phyloP scores from a whole-genome alignment of 805 yeast genomes.

The Geotrichum ghanense region DNA sequence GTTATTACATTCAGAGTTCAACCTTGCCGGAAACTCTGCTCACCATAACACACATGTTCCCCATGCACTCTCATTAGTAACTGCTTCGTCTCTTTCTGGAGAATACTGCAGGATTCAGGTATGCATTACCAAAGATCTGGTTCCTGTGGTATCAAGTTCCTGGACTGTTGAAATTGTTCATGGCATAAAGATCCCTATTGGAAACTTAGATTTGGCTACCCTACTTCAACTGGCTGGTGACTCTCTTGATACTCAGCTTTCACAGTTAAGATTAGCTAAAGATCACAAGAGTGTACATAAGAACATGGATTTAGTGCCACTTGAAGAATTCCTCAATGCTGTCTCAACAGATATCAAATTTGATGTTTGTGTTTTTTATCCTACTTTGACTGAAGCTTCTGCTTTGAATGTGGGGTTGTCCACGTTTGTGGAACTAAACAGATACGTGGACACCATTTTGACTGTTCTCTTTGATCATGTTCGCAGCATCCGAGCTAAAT shows the following conservation, averaged over 20 bases:
- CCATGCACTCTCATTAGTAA: constrained; percentile 57
- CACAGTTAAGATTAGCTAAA: constrained; percentile 18
- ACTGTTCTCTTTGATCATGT: constrained; percentile 69
- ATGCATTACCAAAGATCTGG: constrained; percentile 68
- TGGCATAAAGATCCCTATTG: constrained; percentile 47
- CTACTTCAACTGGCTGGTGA: constrained; percentile 5
- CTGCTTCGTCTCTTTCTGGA: constrained; percentile 84
- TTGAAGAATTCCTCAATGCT: constrained; percentile 44
- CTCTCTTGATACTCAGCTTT: constrained; percentile 17
- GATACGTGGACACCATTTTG: constrained; percentile 64
- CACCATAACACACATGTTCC: constrained; percentile 5
- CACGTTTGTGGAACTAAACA: constrained; percentile 46
- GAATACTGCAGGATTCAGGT: constrained; percentile 60
- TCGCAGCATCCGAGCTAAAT: constrained; percentile 28
- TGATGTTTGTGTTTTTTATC: constrained; percentile 66
- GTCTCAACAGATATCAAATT: constrained; percentile 53
- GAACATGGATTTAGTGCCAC: constrained; percentile 42
- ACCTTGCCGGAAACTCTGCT: constrained; percentile 6
- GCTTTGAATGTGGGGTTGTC: constrained; percentile 11
- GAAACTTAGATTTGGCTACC: constrained; percentile 34
- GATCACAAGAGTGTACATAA: constrained; percentile 30
- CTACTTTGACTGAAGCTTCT: constrained; percentile 34
- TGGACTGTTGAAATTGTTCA: constrained; percentile 15
- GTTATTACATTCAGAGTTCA: constrained; percentile 4
- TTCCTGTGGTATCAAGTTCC: constrained; percentile 47